Evolutionary conservation across 177 flowering plant species (phyloP).

Genomic region (Vitis hybrid): DNA sequence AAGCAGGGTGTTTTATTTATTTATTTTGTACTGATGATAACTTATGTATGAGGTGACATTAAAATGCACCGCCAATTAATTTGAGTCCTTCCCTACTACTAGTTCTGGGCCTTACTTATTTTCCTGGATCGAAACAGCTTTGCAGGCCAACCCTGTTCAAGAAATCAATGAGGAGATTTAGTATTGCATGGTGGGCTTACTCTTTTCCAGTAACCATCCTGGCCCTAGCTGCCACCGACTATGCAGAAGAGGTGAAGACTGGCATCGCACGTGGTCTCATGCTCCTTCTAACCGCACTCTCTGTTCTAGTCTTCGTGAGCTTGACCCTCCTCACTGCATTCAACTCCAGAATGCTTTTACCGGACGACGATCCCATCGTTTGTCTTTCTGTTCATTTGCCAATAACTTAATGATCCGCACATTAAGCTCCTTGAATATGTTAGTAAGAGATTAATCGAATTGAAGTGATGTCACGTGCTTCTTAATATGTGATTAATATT

Average conservation of each 20-base stretch:
- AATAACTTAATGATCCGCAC: no score
- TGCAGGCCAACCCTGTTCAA: conserved; percentile 20
- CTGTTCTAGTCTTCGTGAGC: conserved; percentile 15
- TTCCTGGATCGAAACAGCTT: neutral
- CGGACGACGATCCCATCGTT: no score
- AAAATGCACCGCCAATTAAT: no score
- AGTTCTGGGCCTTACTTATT: neutral
- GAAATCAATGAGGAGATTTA: conserved; percentile 32
- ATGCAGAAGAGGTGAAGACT: conserved; percentile 27
- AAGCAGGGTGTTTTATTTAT: no score
- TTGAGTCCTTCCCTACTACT: no score
- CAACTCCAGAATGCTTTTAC: conserved; percentile 6
- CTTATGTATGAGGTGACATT: no score
- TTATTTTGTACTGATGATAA: no score
- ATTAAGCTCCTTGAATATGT: no score
- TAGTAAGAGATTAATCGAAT: no score
- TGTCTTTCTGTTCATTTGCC: no score
- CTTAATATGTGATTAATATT: no score
- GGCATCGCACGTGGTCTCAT: conserved; percentile 14
- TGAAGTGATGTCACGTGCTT: no score
- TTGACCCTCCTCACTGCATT: conserved; percentile 22
- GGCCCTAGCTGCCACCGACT: conserved; percentile 27
- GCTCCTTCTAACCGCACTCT: conserved; percentile 21
- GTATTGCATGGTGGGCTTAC: conserved; percentile 41
- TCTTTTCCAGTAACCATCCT: conserved; percentile 27